Evolutionary conservation across 2,329 filamentous ascomycete species (phyloP), one percentile per base, ranked within the genome.

Genomic region (Aspergillus hiratsukae): DNA sequence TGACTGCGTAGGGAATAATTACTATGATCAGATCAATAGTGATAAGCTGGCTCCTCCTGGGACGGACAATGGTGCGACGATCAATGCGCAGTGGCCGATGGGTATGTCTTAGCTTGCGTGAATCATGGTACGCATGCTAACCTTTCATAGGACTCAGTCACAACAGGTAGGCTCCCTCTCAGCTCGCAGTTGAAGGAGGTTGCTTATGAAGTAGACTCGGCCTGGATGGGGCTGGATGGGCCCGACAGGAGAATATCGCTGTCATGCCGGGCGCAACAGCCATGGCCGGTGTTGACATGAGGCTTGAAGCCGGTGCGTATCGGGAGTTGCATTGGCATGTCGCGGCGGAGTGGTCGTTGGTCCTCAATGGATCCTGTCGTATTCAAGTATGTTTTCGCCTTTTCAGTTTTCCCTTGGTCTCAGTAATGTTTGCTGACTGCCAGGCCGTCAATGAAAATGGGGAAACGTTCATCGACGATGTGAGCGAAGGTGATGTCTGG

Each of bases 401-500:
- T 7, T 45, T 48, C 3, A 11, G n/a, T n/a, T n/a, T n/a, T n/a
- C n/a, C n/a, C n/a, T n/a, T n/a, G n/a, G n/a, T n/a, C n/a, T n/a
- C n/a, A n/a, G n/a, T n/a, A n/a, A 23, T 23, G 23, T 23, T 23
- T 23, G 25, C 14, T 4, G 23, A n/a, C 9, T 11, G 29, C 23
- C 19, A 73, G 70, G 70, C 70, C 27, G 61, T 73, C 2, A 70
- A 73, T 10, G 68, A 71, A 40, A 86, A 92, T 59, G 89, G 89
- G 9, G 84, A 88, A 58, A 89, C 84, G 60, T 91, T 90, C 69
- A 83, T 91, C 58, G 89, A 91, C 61, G 89, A 92, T 66, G 74
- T 92, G 23, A 81, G 85, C 66, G 86, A 88, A 66, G 89, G 89
- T 4, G 89, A 92, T 65, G 72, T 92, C 6, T 92, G 88, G 88